Evolutionary conservation across 768 basidiomycete species (phyloP), one percentile per base, ranked within the genome.

Genomic region (Kwoniella dendrophila): DNA sequence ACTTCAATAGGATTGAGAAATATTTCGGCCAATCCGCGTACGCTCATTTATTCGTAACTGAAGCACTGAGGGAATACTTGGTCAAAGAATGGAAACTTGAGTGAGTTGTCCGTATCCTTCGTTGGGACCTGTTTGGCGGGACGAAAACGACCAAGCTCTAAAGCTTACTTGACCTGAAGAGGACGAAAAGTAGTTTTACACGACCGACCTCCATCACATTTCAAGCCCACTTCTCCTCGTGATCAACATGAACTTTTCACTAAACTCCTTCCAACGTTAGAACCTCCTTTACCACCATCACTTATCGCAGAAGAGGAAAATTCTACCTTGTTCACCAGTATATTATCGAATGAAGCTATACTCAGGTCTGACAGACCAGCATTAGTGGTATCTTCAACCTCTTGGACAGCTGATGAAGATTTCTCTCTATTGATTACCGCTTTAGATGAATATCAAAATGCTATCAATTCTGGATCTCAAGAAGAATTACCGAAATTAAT

Each of bases 371-470:
- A 92, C 65, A 83, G 94, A 59, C 91, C 92, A 3, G 93, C 92
- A 0, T 81, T 98, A 1, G 67, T 97, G 18, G 87, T 99, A 27
- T 92, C 90, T 24, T 90, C 91, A 67, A 99, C 96, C 1, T 92
- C 90, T 16, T 98, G 95, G 95, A 98, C 96, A 0, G 86, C 91
- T 5, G 96, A 99, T 71, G 96, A 99, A 77, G 93, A 98, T 76
- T 97, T 99, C 67, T 81, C 84, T 8, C 84, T 96, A 53, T 85
- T 99, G 18, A 78, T 97, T 22, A 83, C 85, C 20, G 92, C 92
- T 2, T 81, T 99, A 38, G 75, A 80, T 14, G 41, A 80, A 16
- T 98, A 96, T 75, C 88, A 98, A 74, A 14, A 84, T 82, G 24
- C 88, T 86, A 18, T 68, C 72, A 58, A 45, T 38, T 7, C 36